Conservation (phyloP, 257 asterid species). For the Fraxinus excelsior region DNA sequence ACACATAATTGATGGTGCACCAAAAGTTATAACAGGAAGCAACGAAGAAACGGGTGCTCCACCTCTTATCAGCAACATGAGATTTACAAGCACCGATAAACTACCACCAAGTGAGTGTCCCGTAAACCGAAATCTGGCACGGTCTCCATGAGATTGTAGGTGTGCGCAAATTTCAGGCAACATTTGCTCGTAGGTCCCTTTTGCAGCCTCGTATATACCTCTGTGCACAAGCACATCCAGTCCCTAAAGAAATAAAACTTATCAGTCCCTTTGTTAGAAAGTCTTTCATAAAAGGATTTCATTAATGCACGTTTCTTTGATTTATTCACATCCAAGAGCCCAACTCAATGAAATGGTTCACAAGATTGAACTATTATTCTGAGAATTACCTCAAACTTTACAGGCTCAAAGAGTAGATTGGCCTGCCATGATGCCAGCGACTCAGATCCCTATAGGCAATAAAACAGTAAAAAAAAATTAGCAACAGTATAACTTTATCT, state of each 20-base stretch:
- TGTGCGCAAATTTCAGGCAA: constrained; percentile 76
- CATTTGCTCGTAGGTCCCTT: constrained; percentile 88
- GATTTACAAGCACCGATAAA: constrained; percentile 77
- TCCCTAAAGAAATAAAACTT: constrained; percentile 50
- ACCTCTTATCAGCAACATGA: constrained; percentile 79
- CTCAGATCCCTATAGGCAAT: constrained; percentile 75
- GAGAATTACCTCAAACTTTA: constrained; percentile 83
- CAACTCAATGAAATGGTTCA: background rate
- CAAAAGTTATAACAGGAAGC: constrained; percentile 88
- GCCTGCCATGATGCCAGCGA: constrained; percentile 98
- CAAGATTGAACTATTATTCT: constrained; percentile 2
- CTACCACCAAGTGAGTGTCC: constrained; percentile 99
- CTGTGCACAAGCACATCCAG: constrained; percentile 86
- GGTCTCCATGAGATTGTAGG: constrained; percentile 53
- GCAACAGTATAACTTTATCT: constrained; percentile 9
- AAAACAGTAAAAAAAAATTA: constrained; percentile 9
- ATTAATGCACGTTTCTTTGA: background rate
- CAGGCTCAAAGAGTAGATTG: constrained; percentile 87
- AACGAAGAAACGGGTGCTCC: constrained; percentile 69
- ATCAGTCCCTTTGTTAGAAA: constrained; percentile 14
- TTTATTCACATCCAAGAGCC: background rate
- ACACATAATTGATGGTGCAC: constrained; percentile 89
- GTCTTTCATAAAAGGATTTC: background rate
- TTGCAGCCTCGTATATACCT: constrained; percentile 98
- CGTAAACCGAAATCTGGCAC: constrained; percentile 76